These are phyloP conservation scores for Chrysanthemum lavandulifolium DNA, from an alignment of 129 eudicot species.

Conservation along the genomic window DNA sequence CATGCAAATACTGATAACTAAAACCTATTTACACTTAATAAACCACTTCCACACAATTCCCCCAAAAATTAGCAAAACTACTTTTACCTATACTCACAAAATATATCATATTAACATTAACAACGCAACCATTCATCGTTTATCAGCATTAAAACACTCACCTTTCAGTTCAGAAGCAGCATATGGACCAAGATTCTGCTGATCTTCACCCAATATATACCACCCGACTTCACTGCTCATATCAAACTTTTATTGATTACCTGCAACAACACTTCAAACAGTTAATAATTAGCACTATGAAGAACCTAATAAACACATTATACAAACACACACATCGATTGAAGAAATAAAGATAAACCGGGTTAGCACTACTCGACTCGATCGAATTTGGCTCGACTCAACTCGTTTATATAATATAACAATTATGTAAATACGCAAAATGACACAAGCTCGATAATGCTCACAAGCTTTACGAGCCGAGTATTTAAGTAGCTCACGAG, in stretches of 20 bases:
- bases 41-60: too few relatives aligned
- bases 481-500: too few relatives aligned
- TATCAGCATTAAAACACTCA: conserved; percentile 28
- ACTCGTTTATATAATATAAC: neutral
- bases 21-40: neutral
- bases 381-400: too few relatives aligned
- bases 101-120: neutral
- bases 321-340: too few relatives aligned
- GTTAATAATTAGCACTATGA: neutral
- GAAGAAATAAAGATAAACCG: too few relatives aligned
- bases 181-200: conserved; percentile 83
- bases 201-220: conserved; percentile 74
- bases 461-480: too few relatives aligned
- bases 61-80: too few relatives aligned
- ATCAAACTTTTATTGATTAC: conserved; percentile 23
- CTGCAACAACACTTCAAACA: conserved; percentile 18
- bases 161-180: conserved; percentile 77
- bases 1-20: too few relatives aligned
- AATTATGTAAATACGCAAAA: neutral
- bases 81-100: too few relatives aligned
- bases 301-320: too few relatives aligned
- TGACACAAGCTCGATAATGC: too few relatives aligned
- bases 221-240: conserved; percentile 65
- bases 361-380: too few relatives aligned
- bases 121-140: neutral